These are phyloP conservation scores for Kwoniella sp. DNA, from an alignment of 768 basidiomycete genomes.

Conservation along the genomic window DNA sequence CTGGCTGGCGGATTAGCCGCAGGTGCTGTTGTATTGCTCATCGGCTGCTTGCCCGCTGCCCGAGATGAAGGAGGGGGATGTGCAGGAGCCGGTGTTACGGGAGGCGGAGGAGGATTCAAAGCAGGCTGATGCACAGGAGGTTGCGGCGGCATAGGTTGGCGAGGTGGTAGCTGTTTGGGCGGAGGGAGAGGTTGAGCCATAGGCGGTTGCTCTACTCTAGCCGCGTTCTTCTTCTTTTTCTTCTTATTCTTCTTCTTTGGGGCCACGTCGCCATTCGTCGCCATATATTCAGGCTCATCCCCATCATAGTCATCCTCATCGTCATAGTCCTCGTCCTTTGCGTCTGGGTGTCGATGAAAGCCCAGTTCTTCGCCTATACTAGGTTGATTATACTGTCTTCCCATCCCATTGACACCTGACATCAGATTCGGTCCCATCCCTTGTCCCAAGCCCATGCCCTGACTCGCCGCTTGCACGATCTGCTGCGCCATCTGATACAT, in stretches of 20 bases:
- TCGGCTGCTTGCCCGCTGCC: slow-evolving; percentile 89
- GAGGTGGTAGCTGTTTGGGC: slow-evolving; percentile 33
- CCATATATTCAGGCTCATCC: slow-evolving; percentile 41
- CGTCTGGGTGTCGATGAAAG: slow-evolving; percentile 53
- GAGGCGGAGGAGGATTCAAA: slow-evolving; percentile 58
- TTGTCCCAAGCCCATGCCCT: slow-evolving; percentile 48
- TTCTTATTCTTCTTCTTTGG: slow-evolving; percentile 63
- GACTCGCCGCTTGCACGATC: slow-evolving; percentile 58
- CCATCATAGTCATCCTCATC: slow-evolving; percentile 47
- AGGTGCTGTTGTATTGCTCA: slow-evolving; percentile 64
- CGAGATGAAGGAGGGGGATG: slow-evolving; percentile 71
- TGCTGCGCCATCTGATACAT: slow-evolving; percentile 72
- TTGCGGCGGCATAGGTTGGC: slow-evolving; percentile 35
- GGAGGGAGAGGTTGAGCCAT: slow-evolving; percentile 52
- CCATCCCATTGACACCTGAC: slow-evolving; percentile 44
- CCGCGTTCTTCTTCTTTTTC: slow-evolving; percentile 58
- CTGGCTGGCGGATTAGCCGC: slow-evolving; percentile 46
- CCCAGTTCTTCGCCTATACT: slow-evolving; percentile 49
- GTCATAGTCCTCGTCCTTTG: slow-evolving; percentile 39
- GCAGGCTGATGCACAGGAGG: slow-evolving; percentile 36
- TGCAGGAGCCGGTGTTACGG: slow-evolving; percentile 58
- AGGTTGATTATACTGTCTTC: slow-evolving; percentile 26
- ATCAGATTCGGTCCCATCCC: slow-evolving; percentile 59
- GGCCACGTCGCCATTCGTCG: slow-evolving; percentile 41
- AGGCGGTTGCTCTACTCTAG: slow-evolving; percentile 34